These are phyloP conservation scores for Yamadazyma aaseri DNA, from an alignment of 1,139 yeast genomes.

Conservation along the genomic window DNA sequence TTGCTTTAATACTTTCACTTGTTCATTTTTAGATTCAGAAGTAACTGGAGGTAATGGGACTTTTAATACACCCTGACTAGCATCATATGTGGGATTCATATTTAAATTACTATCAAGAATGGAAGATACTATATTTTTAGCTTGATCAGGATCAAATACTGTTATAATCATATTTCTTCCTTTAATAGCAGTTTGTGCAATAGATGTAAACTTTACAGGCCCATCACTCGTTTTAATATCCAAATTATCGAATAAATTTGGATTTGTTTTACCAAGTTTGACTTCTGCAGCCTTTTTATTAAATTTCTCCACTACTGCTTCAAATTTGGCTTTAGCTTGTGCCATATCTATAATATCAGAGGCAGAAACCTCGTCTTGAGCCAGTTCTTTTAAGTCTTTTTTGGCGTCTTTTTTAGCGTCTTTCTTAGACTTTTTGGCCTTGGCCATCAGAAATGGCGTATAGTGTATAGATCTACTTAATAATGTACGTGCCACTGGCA, in stretches of 20 bases:
- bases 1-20: constrained; percentile 59
- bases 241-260: constrained; percentile 63
- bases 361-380: constrained; percentile 11
- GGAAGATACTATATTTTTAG: constrained; percentile 66
- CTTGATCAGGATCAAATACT: constrained; percentile 76
- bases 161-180: constrained; percentile 72
- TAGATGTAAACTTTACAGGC: constrained; percentile 48
- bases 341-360: constrained; percentile 32
- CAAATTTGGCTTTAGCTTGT: constrained; percentile 47
- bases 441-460: constrained; percentile 10
- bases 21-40: constrained; percentile 61
- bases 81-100: constrained; percentile 76
- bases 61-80: constrained; percentile 71
- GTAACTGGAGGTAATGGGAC: constrained; percentile 77
- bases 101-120: constrained; percentile 68
- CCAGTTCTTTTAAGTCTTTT: constrained; percentile 13
- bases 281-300: constrained; percentile 57
- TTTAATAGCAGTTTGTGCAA: constrained; percentile 77
- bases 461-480: constrained; percentile 3
- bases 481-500: too few species aligned
- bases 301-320: constrained; percentile 51
- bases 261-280: constrained; percentile 67
- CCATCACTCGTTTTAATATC: constrained; percentile 51
- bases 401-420: constrained; percentile 17
- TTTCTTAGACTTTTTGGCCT: constrained; percentile 7